These are phyloP conservation scores for Dalbergia oliveri DNA, from an alignment of 306 rosid genomes.

Conservation along the genomic window DNA sequence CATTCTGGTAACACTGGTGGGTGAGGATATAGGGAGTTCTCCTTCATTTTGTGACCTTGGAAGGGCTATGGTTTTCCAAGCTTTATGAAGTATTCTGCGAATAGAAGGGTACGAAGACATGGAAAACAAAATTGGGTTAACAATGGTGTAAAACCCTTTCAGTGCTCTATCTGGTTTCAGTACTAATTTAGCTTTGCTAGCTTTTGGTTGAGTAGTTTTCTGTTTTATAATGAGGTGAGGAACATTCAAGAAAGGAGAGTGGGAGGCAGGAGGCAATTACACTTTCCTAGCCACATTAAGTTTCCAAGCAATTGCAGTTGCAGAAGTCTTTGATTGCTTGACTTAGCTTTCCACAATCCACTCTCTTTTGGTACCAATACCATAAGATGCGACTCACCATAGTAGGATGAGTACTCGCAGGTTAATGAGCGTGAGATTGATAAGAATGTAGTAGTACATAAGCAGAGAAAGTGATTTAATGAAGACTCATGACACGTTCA, in stretches of 20 bases:
- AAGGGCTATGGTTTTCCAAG: neutral
- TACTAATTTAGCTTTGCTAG: neutral
- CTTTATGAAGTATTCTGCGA: neutral
- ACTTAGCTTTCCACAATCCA: neutral
- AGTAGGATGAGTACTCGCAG: neutral
- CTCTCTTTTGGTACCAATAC: neutral
- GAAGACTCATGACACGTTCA: neutral
- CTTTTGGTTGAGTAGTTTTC: neutral
- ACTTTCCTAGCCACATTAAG: neutral
- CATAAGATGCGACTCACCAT: neutral
- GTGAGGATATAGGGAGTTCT: neutral
- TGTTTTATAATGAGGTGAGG: slow-evolving; percentile 21
- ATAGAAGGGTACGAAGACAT: slow-evolving; percentile 14
- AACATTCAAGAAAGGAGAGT: slow-evolving; percentile 12
- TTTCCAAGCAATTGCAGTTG: slow-evolving; percentile 8
- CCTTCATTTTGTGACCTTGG: neutral
- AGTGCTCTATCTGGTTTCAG: neutral
- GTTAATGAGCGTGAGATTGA: neutral
- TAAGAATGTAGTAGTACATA: neutral
- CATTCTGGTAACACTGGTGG: slow-evolving; percentile 3
- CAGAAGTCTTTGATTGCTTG: slow-evolving; percentile 14
- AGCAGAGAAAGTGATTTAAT: neutral
- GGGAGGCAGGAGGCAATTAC: neutral
- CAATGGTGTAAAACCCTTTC: neutral
- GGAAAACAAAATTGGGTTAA: neutral